Evolutionary conservation across 345 rosid genomes (phyloP).

Genomic region (Clausena lansium): DNA sequence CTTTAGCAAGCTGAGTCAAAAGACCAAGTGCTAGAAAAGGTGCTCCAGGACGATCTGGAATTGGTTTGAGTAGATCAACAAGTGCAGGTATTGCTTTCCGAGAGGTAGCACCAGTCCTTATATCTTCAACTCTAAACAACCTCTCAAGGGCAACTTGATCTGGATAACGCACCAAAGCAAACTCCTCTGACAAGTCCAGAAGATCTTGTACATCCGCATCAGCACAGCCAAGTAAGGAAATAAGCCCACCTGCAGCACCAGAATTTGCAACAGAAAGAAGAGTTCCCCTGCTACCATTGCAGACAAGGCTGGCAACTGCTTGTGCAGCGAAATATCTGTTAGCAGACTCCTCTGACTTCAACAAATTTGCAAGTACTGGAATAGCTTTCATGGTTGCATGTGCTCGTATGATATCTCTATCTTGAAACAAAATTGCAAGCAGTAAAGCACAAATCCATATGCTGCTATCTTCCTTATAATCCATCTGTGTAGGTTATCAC

Average conservation of each 20-base stretch:
- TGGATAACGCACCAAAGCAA: slow-evolving; percentile 74
- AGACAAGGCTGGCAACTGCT: slow-evolving; percentile 86
- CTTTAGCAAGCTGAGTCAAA: slow-evolving; percentile 92
- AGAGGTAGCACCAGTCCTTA: slow-evolving; percentile 96
- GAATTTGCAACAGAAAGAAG: slow-evolving; percentile 97
- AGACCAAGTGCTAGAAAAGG: slow-evolving; percentile 87
- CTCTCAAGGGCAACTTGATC: slow-evolving; percentile 99
- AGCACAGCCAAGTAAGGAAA: slow-evolving; percentile 93
- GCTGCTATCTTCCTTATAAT: slow-evolving; percentile 78
- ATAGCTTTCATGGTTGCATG: slow-evolving; percentile 86
- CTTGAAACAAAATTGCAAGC: slow-evolving; percentile 89
- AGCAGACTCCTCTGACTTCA: slow-evolving; percentile 88
- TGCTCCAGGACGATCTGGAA: slow-evolving; percentile 99
- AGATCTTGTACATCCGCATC: slow-evolving; percentile 85
- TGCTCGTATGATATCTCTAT: slow-evolving; percentile 93
- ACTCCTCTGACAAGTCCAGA: slow-evolving; percentile 83
- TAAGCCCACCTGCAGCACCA: slow-evolving; percentile 92
- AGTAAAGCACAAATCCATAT: slow-evolving; percentile 93
- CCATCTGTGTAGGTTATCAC: slow-evolving; percentile 59
- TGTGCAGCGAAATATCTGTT: slow-evolving; percentile 97
- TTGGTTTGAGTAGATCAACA: slow-evolving; percentile 97
- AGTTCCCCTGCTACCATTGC: slow-evolving; percentile 98
- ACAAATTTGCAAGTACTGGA: slow-evolving; percentile 81
- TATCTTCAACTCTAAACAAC: slow-evolving; percentile 97
- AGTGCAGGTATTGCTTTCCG: slow-evolving; percentile 95